These are phyloP conservation scores for Colletotrichum orchidophilum DNA, from an alignment of 2,329 filamentous ascomycete genomes.

Conservation along the genomic window DNA sequence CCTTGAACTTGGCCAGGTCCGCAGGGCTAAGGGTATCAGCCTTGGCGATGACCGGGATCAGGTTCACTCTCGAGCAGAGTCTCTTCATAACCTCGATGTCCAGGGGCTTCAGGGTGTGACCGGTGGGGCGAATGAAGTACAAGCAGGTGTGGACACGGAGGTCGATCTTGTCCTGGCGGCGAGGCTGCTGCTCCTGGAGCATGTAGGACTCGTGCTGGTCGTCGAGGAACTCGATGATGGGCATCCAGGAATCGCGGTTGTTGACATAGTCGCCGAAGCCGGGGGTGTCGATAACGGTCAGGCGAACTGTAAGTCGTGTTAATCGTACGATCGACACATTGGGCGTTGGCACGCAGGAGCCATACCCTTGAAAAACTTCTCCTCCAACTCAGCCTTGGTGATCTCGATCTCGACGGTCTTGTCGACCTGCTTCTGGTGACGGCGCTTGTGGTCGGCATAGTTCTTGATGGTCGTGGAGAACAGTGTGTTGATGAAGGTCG, in stretches of 20 bases:
- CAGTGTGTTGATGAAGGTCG: slow-evolving; percentile 99
- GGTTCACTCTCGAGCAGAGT: slow-evolving; percentile 95
- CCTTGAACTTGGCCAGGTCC: slow-evolving; percentile 94
- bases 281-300: slow-evolving; percentile 98
- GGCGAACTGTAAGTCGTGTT: slow-evolving; percentile 73
- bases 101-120: slow-evolving; percentile 97
- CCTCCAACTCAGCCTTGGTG: slow-evolving; percentile 98
- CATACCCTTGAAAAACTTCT: slow-evolving; percentile 99
- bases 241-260: slow-evolving; percentile 99
- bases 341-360: neutral
- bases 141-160: slow-evolving; percentile 97
- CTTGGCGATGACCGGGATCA: slow-evolving; percentile 98
- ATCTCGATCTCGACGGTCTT: slow-evolving; percentile 99
- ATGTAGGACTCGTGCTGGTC: slow-evolving; percentile 99
- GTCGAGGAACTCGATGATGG: slow-evolving; percentile 99
- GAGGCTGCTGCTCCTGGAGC: slow-evolving; percentile 99
- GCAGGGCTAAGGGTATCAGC: slow-evolving; percentile 95
- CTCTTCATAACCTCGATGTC: slow-evolving; percentile 99
- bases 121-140: slow-evolving; percentile 99
- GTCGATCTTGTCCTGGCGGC: slow-evolving; percentile 98
- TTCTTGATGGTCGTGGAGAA: slow-evolving; percentile 99
- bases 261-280: slow-evolving; percentile 99
- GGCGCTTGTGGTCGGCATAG: slow-evolving; percentile 99
- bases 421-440: slow-evolving; percentile 99
- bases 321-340: slow-evolving; percentile 16